Conservation (phyloP, 306 rosid species). For the Coriaria nepalensis region DNA sequence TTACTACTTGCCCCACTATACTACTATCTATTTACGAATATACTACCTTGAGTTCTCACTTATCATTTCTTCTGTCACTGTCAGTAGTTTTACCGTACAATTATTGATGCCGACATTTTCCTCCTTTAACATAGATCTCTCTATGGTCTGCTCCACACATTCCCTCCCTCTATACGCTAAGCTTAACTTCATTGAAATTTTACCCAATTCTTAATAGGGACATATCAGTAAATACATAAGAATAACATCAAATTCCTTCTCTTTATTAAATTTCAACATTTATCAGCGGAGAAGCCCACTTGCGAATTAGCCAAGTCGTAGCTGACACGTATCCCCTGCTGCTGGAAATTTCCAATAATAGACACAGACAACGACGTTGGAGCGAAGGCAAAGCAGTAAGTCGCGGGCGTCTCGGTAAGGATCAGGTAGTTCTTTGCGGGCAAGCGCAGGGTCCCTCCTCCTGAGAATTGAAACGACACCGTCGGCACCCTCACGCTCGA, state of each 20-base stretch:
- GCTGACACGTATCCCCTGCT: conserved; percentile 95
- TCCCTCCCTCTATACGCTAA: too few relatives aligned
- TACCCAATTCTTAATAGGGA: background rate
- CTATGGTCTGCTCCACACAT: too few relatives aligned
- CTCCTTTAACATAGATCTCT: too few relatives aligned
- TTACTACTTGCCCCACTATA: too few relatives aligned
- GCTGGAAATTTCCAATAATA: conserved; percentile 83
- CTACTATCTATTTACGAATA: too few relatives aligned
- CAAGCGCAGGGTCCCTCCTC: conserved; percentile 25
- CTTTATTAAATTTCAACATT: conserved; percentile 27
- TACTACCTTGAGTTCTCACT: too few relatives aligned
- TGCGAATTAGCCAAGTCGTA: conserved; percentile 39
- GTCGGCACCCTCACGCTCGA: conserved; percentile 53
- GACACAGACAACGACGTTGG: conserved; percentile 55
- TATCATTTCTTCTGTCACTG: too few relatives aligned
- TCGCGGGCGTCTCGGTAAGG: conserved; percentile 55
- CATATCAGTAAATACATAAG: too few relatives aligned
- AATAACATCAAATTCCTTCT: too few relatives aligned
- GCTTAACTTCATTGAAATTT: too few relatives aligned
- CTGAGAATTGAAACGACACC: conserved; percentile 49
- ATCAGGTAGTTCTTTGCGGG: conserved; percentile 79
- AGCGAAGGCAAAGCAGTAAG: conserved; percentile 79
- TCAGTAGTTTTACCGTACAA: too few relatives aligned
- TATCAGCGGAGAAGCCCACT: conserved; percentile 58
- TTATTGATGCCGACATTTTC: too few relatives aligned